These are phyloP conservation scores for Croton setiger DNA, from an alignment of 441 rosid genomes.

Conservation along the genomic window DNA sequence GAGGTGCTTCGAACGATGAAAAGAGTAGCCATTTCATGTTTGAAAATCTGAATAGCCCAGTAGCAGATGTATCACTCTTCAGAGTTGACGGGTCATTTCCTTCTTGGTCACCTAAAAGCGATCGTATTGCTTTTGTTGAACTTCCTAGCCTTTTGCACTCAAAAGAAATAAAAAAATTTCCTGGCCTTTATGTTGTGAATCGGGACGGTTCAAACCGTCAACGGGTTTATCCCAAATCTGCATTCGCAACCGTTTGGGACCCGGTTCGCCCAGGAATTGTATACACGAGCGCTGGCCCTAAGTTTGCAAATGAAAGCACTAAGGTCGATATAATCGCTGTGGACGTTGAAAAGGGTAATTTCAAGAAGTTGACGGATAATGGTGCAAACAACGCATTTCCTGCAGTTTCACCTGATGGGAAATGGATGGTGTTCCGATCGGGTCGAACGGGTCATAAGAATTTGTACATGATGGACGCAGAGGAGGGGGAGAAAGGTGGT, in stretches of 20 bases:
- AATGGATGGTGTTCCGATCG: slow-evolving; percentile 70
- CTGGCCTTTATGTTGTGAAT: slow-evolving; percentile 79
- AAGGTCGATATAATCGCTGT: slow-evolving; percentile 68
- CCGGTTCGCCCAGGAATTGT: slow-evolving; percentile 58
- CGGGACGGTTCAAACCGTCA: slow-evolving; percentile 64
- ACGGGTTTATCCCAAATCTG: slow-evolving; percentile 39
- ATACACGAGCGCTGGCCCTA: slow-evolving; percentile 69
- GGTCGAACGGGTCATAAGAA: slow-evolving; percentile 79
- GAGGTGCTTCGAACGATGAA: slow-evolving; percentile 42
- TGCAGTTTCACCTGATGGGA: slow-evolving; percentile 75
- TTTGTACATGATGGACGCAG: slow-evolving; percentile 73
- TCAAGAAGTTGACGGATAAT: slow-evolving; percentile 52
- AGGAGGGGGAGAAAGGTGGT: slow-evolving; percentile 56
- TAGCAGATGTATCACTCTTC: slow-evolving; percentile 52
- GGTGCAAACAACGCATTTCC: slow-evolving; percentile 88
- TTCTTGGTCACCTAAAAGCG: slow-evolving; percentile 69
- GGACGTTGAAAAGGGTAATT: slow-evolving; percentile 38
- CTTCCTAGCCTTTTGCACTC: too few relatives aligned
- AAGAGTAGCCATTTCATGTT: slow-evolving; percentile 48
- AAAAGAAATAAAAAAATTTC: too few relatives aligned
- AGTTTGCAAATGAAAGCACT: slow-evolving; percentile 59
- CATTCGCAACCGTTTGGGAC: slow-evolving; percentile 80
- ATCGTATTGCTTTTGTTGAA: slow-evolving; percentile 61
- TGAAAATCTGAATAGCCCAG: slow-evolving; percentile 55
- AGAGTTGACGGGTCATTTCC: slow-evolving; percentile 82